Percentiles rank a stretch among this genome's conserved stretches.
Conservation (phyloP, 805 yeast genomes). For the Lachancea fermentati region DNA sequence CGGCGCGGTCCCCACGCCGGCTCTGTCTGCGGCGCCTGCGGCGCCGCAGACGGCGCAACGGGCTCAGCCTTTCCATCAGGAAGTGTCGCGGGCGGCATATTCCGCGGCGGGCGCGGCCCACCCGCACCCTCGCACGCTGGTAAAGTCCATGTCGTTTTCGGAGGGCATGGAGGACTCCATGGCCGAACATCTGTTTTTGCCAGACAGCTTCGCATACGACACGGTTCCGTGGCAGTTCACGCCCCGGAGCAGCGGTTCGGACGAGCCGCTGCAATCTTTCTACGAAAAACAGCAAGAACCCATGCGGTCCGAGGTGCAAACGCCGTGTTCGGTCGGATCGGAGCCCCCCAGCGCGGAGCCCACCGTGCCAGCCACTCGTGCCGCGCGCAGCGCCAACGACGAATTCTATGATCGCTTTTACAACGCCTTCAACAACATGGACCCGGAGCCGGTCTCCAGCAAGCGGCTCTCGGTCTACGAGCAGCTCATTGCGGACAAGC, state of each 20-base stretch:
- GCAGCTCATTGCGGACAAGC: conserved; percentile 27
- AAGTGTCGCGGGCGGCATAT: no score
- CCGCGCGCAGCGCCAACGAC: background rate
- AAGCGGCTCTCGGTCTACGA: conserved; percentile 14
- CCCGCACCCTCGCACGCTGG: conserved; percentile 1
- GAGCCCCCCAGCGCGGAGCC: background rate
- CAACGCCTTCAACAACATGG: conserved; percentile 5
- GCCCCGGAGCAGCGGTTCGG: conserved; percentile 4
- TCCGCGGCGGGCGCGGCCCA: background rate
- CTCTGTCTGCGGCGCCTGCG: background rate
- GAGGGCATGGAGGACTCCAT: conserved; percentile 6
- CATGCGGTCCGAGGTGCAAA: background rate
- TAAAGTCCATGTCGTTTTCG: conserved; percentile 7
- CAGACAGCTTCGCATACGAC: background rate
- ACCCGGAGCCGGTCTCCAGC: conserved; percentile 1
- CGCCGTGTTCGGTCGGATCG: background rate
- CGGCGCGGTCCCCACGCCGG: background rate
- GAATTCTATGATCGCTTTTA: conserved; percentile 5
- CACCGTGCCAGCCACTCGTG: background rate
- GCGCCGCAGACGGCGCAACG: no score
- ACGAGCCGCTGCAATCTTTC: conserved; percentile 1
- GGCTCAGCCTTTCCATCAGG: no score
- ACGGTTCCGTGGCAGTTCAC: conserved; percentile 5
- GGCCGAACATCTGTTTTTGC: background rate
- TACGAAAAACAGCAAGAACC: conserved; percentile 1